Conservation (phyloP, 306 rosid species). For the Cyamopsis tetragonoloba region DNA sequence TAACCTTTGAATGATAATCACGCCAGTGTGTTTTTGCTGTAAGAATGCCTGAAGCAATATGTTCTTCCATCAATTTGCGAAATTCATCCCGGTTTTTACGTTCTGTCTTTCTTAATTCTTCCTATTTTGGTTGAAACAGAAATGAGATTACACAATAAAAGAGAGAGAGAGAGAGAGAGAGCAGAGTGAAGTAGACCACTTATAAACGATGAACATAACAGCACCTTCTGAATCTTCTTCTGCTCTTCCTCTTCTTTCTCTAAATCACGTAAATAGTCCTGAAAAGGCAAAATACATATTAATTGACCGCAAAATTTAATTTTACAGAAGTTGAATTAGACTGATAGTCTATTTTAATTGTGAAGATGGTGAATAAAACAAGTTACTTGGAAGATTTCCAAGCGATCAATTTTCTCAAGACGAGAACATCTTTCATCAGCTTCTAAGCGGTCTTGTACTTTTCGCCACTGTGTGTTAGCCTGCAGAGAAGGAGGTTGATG, state of each 20-base stretch:
- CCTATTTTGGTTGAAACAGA: slow-evolving; percentile 49
- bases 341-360: slow-evolving; percentile 7
- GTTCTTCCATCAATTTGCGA: slow-evolving; percentile 91
- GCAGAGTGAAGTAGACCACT: not conserved
- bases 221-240: slow-evolving; percentile 82
- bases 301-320: slow-evolving; percentile 18
- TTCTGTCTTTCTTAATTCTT: slow-evolving; percentile 82
- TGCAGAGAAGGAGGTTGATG: slow-evolving; percentile 31
- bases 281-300: slow-evolving; percentile 29
- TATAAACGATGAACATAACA: slow-evolving; percentile 17
- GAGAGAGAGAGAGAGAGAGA: not conserved
- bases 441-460: slow-evolving; percentile 89
- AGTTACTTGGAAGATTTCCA: slow-evolving; percentile 75
- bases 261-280: slow-evolving; percentile 78
- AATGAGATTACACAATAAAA: slow-evolving; percentile 33
- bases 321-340: slow-evolving; percentile 1
- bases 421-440: slow-evolving; percentile 87
- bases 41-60: slow-evolving; percentile 62
- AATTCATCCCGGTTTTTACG: slow-evolving; percentile 91
- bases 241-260: slow-evolving; percentile 95
- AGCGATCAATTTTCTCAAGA: slow-evolving; percentile 82
- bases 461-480: slow-evolving; percentile 95
- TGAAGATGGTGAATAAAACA: not conserved
- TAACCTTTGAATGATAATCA: slow-evolving; percentile 69
- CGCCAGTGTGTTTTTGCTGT: slow-evolving; percentile 88